Evolutionary conservation across 441 rosid genomes (phyloP).

Genomic region (Capsella rubella): DNA sequence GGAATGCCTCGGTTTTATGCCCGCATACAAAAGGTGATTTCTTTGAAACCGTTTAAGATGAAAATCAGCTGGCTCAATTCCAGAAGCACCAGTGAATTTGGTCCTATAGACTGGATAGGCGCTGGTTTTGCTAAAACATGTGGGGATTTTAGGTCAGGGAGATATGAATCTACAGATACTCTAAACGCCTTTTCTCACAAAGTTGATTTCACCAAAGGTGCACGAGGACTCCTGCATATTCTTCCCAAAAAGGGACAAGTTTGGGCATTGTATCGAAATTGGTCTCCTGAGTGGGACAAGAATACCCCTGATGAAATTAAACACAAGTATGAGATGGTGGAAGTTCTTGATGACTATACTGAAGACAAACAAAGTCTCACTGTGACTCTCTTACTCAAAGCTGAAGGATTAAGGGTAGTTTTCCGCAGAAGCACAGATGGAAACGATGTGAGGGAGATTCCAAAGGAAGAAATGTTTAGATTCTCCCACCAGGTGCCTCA

Average conservation of each 20-base stretch:
- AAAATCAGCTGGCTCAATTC: slow-evolving; percentile 93
- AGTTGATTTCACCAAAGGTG: slow-evolving; percentile 80
- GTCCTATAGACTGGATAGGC: slow-evolving; percentile 78
- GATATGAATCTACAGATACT: slow-evolving; percentile 55
- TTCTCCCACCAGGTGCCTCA: slow-evolving; percentile 96
- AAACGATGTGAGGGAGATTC: slow-evolving; percentile 56
- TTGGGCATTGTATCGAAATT: slow-evolving; percentile 92
- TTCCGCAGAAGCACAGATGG: slow-evolving; percentile 59
- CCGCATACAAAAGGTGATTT: slow-evolving; percentile 78
- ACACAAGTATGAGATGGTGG: slow-evolving; percentile 93
- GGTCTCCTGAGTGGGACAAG: slow-evolving; percentile 89
- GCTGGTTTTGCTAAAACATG: slow-evolving; percentile 87
- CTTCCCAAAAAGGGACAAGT: slow-evolving; percentile 83
- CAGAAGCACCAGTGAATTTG: slow-evolving; percentile 68
- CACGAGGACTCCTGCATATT: slow-evolving; percentile 69
- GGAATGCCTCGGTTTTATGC: slow-evolving; percentile 98
- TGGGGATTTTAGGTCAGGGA: slow-evolving; percentile 84
- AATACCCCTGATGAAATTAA: slow-evolving; percentile 68
- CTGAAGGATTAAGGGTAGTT: slow-evolving; percentile 73
- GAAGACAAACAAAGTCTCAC: slow-evolving; percentile 61
- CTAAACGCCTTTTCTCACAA: slow-evolving; percentile 84
- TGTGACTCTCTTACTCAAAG: slow-evolving; percentile 70
- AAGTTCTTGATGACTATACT: slow-evolving; percentile 74
- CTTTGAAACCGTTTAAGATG: slow-evolving; percentile 79
- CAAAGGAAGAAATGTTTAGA: slow-evolving; percentile 82